Conservation (phyloP, 1,284 basidiomycete genomes). For the Prillingera fragicola region DNA sequence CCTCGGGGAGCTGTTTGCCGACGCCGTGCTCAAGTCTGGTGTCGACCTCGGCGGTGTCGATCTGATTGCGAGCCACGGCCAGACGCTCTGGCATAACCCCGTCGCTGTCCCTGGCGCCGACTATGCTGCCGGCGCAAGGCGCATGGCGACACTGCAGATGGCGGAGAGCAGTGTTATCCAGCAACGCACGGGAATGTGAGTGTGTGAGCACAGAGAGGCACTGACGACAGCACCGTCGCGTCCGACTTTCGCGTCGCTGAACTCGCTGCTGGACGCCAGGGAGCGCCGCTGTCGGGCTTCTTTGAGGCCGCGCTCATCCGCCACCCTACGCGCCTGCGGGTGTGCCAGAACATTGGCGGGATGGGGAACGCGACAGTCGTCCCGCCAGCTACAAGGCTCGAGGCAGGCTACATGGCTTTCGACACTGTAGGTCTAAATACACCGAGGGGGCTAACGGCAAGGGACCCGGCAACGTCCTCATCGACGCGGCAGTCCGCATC, state of each 20-base stretch:
- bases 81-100: conserved; percentile 14
- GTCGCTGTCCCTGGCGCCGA: not conserved
- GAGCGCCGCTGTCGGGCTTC: conserved; percentile 23
- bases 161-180: conserved; percentile 7
- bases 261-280: conserved; percentile 20
- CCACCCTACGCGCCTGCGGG: conserved; percentile 16
- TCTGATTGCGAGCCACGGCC: conserved; percentile 16
- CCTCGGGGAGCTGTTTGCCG: conserved; percentile 11
- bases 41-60: conserved; percentile 7
- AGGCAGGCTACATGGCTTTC: conserved; percentile 1
- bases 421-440: too few relatives aligned
- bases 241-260: conserved; percentile 25
- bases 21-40: conserved; percentile 2
- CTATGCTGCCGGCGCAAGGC: not conserved
- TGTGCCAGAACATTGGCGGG: conserved; percentile 29
- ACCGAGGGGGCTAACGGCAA: too few relatives aligned
- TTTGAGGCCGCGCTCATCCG: conserved; percentile 22
- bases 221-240: conserved; percentile 12
- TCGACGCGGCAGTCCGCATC: conserved; percentile 21
- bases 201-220: not conserved
- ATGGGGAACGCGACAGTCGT: conserved; percentile 26
- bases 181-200: conserved; percentile 13
- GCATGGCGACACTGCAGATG: conserved; percentile 11
- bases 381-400: conserved; percentile 3
- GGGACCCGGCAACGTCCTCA: conserved; percentile 26